Evolutionary conservation across 2,329 filamentous ascomycete genomes (phyloP).

Genomic region (Arthrobotrys iridis): DNA sequence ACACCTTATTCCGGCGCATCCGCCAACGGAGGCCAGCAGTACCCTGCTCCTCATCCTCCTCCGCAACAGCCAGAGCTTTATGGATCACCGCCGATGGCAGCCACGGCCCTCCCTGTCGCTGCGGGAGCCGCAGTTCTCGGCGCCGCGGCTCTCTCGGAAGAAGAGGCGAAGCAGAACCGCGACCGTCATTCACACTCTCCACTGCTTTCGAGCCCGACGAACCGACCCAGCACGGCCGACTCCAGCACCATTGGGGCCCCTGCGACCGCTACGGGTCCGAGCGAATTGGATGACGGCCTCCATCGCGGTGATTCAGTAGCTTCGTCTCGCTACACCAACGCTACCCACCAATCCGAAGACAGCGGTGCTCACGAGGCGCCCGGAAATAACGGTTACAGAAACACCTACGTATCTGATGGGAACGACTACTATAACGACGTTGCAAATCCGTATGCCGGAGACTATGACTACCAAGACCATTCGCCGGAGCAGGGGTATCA

Average conservation of each 20-base stretch:
- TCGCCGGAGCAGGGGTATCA: constrained; percentile 63
- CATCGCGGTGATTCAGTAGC: constrained; percentile 93
- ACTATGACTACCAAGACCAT: constrained; percentile 59
- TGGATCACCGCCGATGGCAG: constrained; percentile 22
- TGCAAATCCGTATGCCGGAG: constrained; percentile 67
- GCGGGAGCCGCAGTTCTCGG: constrained; percentile 5
- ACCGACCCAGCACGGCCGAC: constrained; percentile 70
- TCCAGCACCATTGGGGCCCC: constrained; percentile 80
- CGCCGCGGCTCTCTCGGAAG: constrained; percentile 20
- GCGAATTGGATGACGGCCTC: constrained; percentile 75
- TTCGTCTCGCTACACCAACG: constrained; percentile 91
- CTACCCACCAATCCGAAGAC: constrained; percentile 74
- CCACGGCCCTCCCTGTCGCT: background rate
- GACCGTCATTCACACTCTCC: constrained; percentile 77
- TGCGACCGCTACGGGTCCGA: constrained; percentile 76
- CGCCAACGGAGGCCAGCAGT: constrained; percentile 14
- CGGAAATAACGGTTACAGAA: constrained; percentile 62
- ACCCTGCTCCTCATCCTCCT: background rate
- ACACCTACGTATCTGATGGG: constrained; percentile 65
- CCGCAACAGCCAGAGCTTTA: constrained; percentile 44
- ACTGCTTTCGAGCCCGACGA: constrained; percentile 66
- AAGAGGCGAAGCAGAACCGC: constrained; percentile 64
- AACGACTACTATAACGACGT: constrained; percentile 69
- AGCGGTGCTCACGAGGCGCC: constrained; percentile 62
- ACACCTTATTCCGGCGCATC: constrained; percentile 13